Evolutionary conservation across 768 basidiomycete genomes (phyloP).

Genomic region (Phaffia tasmanica): DNA sequence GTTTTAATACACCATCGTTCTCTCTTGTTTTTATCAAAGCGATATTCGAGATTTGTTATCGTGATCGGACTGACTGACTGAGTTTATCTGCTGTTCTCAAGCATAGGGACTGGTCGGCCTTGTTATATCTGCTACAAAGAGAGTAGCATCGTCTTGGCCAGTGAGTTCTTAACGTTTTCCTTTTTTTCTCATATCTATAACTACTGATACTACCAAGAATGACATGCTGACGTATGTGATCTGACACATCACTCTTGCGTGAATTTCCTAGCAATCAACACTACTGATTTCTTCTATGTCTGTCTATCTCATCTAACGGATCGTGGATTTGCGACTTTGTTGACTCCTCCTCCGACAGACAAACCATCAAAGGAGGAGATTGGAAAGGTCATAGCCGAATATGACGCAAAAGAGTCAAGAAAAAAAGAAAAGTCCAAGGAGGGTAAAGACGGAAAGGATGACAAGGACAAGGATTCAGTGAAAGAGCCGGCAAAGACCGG

Average conservation of each 20-base stretch:
- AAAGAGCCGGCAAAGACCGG: not conserved
- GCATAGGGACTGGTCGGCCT: slow-evolving; percentile 19
- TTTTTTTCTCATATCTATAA: too few relatives aligned
- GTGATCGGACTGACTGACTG: too few relatives aligned
- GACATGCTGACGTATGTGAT: not conserved
- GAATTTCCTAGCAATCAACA: slow-evolving; percentile 12
- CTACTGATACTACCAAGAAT: not conserved
- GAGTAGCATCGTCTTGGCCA: slow-evolving; percentile 16
- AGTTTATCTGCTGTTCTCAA: too few relatives aligned
- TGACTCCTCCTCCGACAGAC: slow-evolving; percentile 6
- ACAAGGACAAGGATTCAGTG: not conserved
- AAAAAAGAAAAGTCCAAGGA: not conserved
- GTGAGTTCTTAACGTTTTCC: not conserved
- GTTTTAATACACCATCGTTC: too few relatives aligned
- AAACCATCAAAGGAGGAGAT: slow-evolving; percentile 21
- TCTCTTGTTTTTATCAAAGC: too few relatives aligned
- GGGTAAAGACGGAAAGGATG: not conserved
- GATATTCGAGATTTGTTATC: too few relatives aligned
- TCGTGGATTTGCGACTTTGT: slow-evolving; percentile 16
- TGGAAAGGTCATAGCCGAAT: slow-evolving; percentile 21
- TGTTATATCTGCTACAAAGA: slow-evolving; percentile 26
- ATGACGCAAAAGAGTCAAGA: slow-evolving; percentile 17
- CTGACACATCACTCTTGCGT: not conserved
- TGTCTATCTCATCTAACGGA: slow-evolving; percentile 15
- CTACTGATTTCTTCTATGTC: slow-evolving; percentile 22